phyloP scores from a whole-genome alignment of 2,329 filamentous ascomycete species.

The Neocucurbitaria cava region DNA sequence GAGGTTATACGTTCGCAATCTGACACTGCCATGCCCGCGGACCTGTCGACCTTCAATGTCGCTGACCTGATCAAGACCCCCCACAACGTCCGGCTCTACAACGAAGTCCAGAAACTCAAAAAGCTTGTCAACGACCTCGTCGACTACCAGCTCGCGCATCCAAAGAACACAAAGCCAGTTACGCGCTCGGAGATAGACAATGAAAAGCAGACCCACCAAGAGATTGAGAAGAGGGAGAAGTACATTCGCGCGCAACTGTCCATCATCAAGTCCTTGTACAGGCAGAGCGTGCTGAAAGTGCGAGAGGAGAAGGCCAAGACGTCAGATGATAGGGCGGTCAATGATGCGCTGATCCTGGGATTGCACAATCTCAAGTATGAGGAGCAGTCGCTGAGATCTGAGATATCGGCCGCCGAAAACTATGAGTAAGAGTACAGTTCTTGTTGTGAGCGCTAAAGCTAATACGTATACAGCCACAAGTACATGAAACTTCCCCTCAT shows the following conservation, averaged over 20 bases:
- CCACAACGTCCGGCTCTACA: slow-evolving; percentile 39
- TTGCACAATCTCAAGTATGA: slow-evolving; percentile 97
- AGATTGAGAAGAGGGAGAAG: slow-evolving; percentile 65
- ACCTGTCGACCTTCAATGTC: slow-evolving; percentile 30
- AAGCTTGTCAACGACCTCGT: slow-evolving; percentile 40
- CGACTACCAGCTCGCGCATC: slow-evolving; percentile 40
- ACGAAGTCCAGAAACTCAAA: slow-evolving; percentile 42
- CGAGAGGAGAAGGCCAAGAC: slow-evolving; percentile 87
- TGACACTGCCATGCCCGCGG: slow-evolving; percentile 16
- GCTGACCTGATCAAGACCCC: slow-evolving; percentile 35
- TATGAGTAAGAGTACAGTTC: slow-evolving; percentile 74
- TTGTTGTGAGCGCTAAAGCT: not conserved
- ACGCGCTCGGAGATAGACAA: slow-evolving; percentile 31
- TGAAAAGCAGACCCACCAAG: slow-evolving; percentile 30
- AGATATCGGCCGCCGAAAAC: slow-evolving; percentile 88
- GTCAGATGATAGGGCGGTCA: slow-evolving; percentile 85
- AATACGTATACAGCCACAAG: slow-evolving; percentile 69
- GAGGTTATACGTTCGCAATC: not conserved
- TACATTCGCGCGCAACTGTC: slow-evolving; percentile 72
- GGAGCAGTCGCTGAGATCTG: slow-evolving; percentile 85
- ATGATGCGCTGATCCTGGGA: slow-evolving; percentile 89
- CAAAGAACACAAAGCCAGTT: slow-evolving; percentile 21
- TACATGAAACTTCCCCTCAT: slow-evolving; percentile 87
- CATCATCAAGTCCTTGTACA: slow-evolving; percentile 73
- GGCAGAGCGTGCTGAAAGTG: slow-evolving; percentile 79